Percentiles rank a stretch among this genome's conserved stretches.
phyloP scores from a whole-genome alignment of 768 basidiomycete genomes.

The Daedalea quercina region DNA sequence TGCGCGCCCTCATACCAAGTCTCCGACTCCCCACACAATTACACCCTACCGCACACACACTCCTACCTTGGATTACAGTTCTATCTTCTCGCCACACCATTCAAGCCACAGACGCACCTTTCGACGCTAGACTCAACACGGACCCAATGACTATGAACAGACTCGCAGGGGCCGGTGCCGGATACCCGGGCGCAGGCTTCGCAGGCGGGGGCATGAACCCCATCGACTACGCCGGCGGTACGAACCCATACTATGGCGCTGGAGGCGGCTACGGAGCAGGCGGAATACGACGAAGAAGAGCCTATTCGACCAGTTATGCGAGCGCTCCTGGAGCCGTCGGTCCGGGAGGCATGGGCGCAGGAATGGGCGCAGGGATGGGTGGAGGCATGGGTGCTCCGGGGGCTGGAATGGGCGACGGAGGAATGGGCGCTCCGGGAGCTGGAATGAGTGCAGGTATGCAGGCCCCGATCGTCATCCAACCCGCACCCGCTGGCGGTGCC shows the following conservation, averaged over 20 bases:
- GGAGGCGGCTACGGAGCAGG: neutral
- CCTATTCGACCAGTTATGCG: neutral
- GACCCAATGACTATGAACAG: no score
- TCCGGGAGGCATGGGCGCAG: neutral
- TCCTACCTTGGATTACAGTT: no score
- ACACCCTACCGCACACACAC: no score
- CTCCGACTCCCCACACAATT: no score
- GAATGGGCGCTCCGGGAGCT: neutral
- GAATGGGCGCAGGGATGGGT: neutral
- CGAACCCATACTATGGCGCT: neutral
- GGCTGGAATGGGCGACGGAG: neutral
- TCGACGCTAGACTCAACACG: no score
- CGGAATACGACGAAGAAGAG: neutral
- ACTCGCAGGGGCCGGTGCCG: neutral
- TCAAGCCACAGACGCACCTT: no score
- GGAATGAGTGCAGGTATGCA: neutral
- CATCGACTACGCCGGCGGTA: neutral
- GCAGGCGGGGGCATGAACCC: neutral
- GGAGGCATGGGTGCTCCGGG: neutral
- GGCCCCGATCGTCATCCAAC: neutral
- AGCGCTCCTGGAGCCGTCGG: neutral
- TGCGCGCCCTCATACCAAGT: no score
- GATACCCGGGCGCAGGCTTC: neutral
- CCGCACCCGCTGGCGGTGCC: neutral
- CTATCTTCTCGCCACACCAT: no score